These are phyloP conservation scores for Pseudozyma tsukubaensis DNA, from an alignment of 1,284 basidiomycete genomes.

Conservation along the genomic window DNA sequence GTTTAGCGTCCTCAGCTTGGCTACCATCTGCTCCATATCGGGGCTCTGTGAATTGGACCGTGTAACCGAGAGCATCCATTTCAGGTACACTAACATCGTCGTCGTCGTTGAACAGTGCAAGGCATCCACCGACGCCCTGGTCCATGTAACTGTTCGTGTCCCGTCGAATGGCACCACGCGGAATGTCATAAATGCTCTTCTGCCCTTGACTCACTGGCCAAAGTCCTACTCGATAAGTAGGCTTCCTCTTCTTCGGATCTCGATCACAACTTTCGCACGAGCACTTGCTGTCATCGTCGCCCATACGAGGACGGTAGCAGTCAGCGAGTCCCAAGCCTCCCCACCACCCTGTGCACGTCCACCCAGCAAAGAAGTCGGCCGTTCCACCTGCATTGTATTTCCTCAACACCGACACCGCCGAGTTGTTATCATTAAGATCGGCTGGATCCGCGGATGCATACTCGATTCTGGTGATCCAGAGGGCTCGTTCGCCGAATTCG, in stretches of 20 bases:
- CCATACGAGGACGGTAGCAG: constrained; percentile 9
- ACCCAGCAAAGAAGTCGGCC: constrained; percentile 11
- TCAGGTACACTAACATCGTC: constrained; percentile 7
- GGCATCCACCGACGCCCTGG: constrained; percentile 12
- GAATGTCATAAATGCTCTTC: neutral
- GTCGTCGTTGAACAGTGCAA: constrained; percentile 6
- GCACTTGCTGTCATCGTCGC: constrained; percentile 6
- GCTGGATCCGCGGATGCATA: neutral
- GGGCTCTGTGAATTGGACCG: constrained; percentile 1
- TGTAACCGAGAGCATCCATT: constrained; percentile 4
- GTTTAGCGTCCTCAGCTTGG: neutral
- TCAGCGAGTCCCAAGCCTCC: neutral
- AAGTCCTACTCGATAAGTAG: constrained; percentile 1
- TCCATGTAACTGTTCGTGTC: constrained; percentile 18
- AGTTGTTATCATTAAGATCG: neutral
- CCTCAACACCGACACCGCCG: constrained; percentile 8
- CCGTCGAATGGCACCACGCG: constrained; percentile 1
- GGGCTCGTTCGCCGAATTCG: constrained; percentile 7
- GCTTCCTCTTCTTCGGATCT: neutral
- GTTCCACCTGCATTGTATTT: constrained; percentile 20
- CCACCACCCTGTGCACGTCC: constrained; percentile 7
- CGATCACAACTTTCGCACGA: neutral
- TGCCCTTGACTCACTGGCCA: neutral
- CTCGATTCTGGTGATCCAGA: constrained; percentile 19
- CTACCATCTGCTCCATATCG: neutral